These are phyloP conservation scores for Coemansia interrupta DNA, from an alignment of 192 early-diverging fungal genomes.

Conservation along the genomic window DNA sequence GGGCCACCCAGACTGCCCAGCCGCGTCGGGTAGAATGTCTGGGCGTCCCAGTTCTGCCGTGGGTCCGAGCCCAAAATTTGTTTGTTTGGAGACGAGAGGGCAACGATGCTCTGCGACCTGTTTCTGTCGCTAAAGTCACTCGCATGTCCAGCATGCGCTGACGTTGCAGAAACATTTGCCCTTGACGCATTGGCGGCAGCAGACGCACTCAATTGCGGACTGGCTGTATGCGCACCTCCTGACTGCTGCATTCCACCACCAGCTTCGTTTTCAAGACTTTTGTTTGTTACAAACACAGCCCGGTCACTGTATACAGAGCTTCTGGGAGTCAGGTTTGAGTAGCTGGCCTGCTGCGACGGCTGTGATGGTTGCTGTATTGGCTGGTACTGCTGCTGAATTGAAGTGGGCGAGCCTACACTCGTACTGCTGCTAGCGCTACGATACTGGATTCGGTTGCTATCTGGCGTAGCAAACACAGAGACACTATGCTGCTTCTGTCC, in stretches of 20 bases:
- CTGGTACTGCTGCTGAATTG: constrained; percentile 4
- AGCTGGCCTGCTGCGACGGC: constrained; percentile 1
- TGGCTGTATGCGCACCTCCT: background rate
- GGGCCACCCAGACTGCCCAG: constrained; percentile 3
- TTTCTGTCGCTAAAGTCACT: background rate
- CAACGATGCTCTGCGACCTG: constrained; percentile 29
- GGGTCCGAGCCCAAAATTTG: background rate
- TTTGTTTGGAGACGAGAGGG: constrained; percentile 10
- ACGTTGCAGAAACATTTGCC: background rate
- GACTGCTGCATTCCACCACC: background rate
- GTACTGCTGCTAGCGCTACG: constrained; percentile 26
- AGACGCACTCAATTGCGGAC: background rate
- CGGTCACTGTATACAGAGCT: constrained; percentile 21
- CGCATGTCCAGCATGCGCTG: background rate
- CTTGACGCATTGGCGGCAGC: background rate
- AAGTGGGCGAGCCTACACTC: constrained; percentile 4
- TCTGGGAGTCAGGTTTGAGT: constrained; percentile 10
- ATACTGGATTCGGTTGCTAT: constrained; percentile 14
- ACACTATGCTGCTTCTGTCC: constrained; percentile 22
- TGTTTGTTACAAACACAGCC: constrained; percentile 7
- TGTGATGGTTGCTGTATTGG: too few relatives aligned
- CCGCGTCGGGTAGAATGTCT: background rate
- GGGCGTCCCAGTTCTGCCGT: constrained; percentile 8
- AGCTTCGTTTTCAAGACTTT: constrained; percentile 2
- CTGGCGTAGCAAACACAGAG: constrained; percentile 31